Base-by-base conservation (phyloP, 1,284 basidiomycete species). In the Termitomyces sp. region DNA sequence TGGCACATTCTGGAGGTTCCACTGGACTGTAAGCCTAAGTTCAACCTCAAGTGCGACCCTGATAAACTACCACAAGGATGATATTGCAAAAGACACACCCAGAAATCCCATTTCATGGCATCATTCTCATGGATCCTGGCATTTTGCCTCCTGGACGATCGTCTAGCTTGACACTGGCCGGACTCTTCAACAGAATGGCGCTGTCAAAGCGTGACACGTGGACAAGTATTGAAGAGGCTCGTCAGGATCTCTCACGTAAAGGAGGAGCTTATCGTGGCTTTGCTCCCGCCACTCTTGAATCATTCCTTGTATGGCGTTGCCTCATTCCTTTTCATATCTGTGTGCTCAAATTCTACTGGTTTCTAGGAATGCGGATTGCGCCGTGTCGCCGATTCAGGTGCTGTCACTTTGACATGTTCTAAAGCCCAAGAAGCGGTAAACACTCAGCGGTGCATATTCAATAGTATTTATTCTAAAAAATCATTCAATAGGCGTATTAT, bases 211-310 rank as follows among this genome's bases (percentile, higher is more conserved):
- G 53, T 8, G 53, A 49, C n/a, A 50, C 26, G 9, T 54, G 53
- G 53, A 7, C 47, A 1, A 54, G 34, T 33, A 30, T 43, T 30
- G 41, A 54, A 38, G 53, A 54, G 50, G 53, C 53, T 12, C 40
- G 53, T 15, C 46, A 38, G 19, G 53, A 54, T 28, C 47, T 54
- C 13, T 54, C 53, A 44, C 47, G 34, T 38, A 49, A 54, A 54
- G 53, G 47, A 31, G 53, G 47, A 44, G 53, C 53, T 13, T 54
- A 54, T 54, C 53, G 53, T 50, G 43, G 26, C 26, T 54, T 54
- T 44, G 8, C 28, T 38, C 47, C 53, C 4, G 24, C 40, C 1
- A 34, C 53, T 21, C 41, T 54, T 9, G 53, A 54, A 38, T 50
- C 53, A 12, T 54, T 54, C 10, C 53, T 54, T 26, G 53, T 54